Percentiles rank a stretch among this genome's conserved stretches.
Conservation (phyloP, 1,139 yeast species). For the Taphrina deformans region DNA sequence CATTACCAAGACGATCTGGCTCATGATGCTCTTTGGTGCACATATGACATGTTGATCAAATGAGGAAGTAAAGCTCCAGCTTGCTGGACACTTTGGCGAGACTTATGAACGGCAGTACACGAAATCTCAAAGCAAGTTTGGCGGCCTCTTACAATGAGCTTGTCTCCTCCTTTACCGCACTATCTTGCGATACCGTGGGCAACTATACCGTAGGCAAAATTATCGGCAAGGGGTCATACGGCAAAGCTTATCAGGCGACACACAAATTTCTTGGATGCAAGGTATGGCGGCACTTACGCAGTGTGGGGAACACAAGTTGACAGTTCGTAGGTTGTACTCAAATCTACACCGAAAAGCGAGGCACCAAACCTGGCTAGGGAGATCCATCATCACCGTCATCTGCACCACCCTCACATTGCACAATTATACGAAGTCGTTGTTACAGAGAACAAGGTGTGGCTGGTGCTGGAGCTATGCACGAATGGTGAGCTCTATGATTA, state of each 20-base stretch:
- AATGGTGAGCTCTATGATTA: slow-evolving; percentile 82
- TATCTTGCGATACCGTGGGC: slow-evolving; percentile 37
- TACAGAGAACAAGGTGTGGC: slow-evolving; percentile 77
- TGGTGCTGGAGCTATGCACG: slow-evolving; percentile 86
- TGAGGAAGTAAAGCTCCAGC: background rate
- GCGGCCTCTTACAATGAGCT: slow-evolving; percentile 34
- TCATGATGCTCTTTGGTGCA: background rate
- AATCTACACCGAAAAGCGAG: slow-evolving; percentile 68
- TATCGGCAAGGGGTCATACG: slow-evolving; percentile 37
- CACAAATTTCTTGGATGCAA: slow-evolving; percentile 31
- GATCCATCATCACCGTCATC: slow-evolving; percentile 81
- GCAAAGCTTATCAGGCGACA: slow-evolving; percentile 22
- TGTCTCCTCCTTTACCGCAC: slow-evolving; percentile 25
- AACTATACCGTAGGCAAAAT: slow-evolving; percentile 37
- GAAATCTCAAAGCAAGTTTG: slow-evolving; percentile 25
- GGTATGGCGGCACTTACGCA: background rate
- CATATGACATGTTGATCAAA: background rate
- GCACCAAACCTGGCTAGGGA: slow-evolving; percentile 92
- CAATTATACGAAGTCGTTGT: slow-evolving; percentile 81
- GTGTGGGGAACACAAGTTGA: background rate
- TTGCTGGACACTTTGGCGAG: background rate
- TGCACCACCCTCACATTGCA: slow-evolving; percentile 81
- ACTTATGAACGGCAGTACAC: background rate
- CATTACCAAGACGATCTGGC: background rate
- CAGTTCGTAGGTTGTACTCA: slow-evolving; percentile 59